Base-by-base conservation (phyloP, 2,329 filamentous ascomycete genomes). In the Trichoderma cornu-damae region DNA sequence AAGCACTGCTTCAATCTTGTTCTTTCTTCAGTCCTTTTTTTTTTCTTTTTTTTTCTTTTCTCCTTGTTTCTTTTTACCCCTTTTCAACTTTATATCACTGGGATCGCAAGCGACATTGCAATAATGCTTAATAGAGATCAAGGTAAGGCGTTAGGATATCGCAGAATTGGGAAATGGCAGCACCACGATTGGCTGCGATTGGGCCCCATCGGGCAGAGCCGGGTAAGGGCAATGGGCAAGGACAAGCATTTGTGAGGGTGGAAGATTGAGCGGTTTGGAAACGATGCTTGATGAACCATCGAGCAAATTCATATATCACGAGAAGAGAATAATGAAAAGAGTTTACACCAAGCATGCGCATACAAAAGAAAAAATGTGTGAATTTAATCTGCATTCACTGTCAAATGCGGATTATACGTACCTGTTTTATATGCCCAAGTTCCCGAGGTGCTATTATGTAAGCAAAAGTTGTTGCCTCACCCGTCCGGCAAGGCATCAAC, bases 401-500 rank as follows among this genome's bases (percentile, higher is more conserved):
- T 3, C 9, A 9, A 40, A 11, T n/a, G n/a, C n/a, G n/a, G n/a
- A n/a, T n/a, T n/a, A n/a, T n/a, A n/a, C n/a, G n/a, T n/a, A n/a
- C n/a, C n/a, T n/a, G n/a, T n/a, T n/a, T n/a, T n/a, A n/a, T n/a
- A n/a, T n/a, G n/a, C n/a, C 18, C 14, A 20, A 18, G 7, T 18
- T 16, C 14, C 11, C 18, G n/a, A 57, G 35, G 18, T 30, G 3
- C 9, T 35, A n/a, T 71, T 69, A 69, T 62, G 65, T 69, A 64
- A 69, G 64, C 63, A 30, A 62, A 65, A 66, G 63, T 73, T 66
- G 69, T 63, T 74, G 74, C 74, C 74, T 76, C 59, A 64, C 58
- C 53, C 24, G 9, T 12, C 46, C 48, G 14, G 61, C 65, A 63
- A 76, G 74, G 74, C 73, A 75, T 64, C 72, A 65, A 72, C 63